Evolutionary conservation across 176 grass and related monocot species (phyloP).

Genomic region (Hordeum marinum): DNA sequence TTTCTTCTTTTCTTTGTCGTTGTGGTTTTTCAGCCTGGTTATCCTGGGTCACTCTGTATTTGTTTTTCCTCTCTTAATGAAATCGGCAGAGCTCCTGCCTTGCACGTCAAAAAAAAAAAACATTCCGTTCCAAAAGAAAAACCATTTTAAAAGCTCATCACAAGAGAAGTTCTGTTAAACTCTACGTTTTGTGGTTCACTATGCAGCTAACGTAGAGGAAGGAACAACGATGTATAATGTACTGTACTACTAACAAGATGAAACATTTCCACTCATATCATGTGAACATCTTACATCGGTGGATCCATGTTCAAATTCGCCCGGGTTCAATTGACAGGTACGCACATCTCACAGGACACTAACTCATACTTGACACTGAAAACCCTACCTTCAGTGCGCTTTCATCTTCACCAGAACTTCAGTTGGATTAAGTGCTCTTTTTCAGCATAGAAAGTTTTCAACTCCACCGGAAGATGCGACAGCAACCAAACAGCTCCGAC

Average conservation of each 20-base stretch:
- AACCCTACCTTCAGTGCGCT: background rate
- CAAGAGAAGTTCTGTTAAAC: background rate
- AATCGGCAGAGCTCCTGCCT: rapidly evolving
- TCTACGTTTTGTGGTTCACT: background rate
- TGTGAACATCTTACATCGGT: background rate
- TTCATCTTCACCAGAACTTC: background rate
- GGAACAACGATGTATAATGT: background rate
- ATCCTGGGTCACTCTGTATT: too few relatives aligned
- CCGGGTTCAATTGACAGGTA: background rate
- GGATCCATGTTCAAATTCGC: background rate
- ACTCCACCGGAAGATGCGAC: too few relatives aligned
- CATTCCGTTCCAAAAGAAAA: too few relatives aligned
- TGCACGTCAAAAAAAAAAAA: too few relatives aligned
- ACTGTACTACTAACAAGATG: background rate
- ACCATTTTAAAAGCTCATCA: background rate
- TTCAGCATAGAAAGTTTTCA: background rate
- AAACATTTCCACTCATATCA: background rate
- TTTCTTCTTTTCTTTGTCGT: too few relatives aligned
- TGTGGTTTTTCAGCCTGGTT: too few relatives aligned
- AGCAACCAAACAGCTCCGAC: background rate
- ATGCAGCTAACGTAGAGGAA: background rate
- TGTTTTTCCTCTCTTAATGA: rapidly evolving
- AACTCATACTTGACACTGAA: background rate
- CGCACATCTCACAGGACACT: background rate
- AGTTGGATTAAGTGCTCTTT: background rate